These are phyloP conservation scores for Pilaira anomala DNA, from an alignment of 192 early-diverging fungal species.

Conservation along the genomic window DNA sequence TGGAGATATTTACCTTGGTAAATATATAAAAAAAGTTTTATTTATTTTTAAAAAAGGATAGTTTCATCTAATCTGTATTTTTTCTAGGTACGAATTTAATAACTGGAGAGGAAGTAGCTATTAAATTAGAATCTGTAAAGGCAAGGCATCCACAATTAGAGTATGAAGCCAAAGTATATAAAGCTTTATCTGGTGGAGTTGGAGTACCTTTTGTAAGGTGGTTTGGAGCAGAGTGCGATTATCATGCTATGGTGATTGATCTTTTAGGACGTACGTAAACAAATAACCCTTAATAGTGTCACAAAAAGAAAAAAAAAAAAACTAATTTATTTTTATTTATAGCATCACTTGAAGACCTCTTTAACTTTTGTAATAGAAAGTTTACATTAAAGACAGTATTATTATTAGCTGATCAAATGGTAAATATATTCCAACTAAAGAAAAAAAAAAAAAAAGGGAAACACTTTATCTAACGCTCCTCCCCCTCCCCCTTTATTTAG, in stretches of 20 bases:
- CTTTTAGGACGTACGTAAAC: conserved; percentile 62
- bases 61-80: too few species aligned
- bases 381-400: conserved; percentile 87
- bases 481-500: conserved; percentile 13
- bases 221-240: conserved; percentile 79
- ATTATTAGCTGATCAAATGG: conserved; percentile 85
- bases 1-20: conserved; percentile 96
- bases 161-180: conserved; percentile 96
- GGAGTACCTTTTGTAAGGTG: conserved; percentile 85
- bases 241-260: conserved; percentile 88
- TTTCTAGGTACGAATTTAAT: conserved; percentile 73
- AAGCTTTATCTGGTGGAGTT: conserved; percentile 87
- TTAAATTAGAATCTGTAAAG: conserved; percentile 92
- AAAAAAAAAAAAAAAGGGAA: not conserved
- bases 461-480: not conserved
- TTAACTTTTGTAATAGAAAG: conserved; percentile 88
- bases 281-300: not conserved
- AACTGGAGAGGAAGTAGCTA: conserved; percentile 94
- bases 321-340: not conserved
- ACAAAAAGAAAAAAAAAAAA: not conserved
- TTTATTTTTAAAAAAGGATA: not conserved
- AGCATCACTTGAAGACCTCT: conserved; percentile 81
- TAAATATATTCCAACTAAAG: conserved; percentile 23
- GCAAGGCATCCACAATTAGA: conserved; percentile 97
- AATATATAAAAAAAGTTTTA: too few species aligned